A percentile compares a stretch with the other conserved stretches of the same genome.
Evolutionary conservation across 2,329 filamentous ascomycete genomes (phyloP).

Genomic region (Xylariales sp.): DNA sequence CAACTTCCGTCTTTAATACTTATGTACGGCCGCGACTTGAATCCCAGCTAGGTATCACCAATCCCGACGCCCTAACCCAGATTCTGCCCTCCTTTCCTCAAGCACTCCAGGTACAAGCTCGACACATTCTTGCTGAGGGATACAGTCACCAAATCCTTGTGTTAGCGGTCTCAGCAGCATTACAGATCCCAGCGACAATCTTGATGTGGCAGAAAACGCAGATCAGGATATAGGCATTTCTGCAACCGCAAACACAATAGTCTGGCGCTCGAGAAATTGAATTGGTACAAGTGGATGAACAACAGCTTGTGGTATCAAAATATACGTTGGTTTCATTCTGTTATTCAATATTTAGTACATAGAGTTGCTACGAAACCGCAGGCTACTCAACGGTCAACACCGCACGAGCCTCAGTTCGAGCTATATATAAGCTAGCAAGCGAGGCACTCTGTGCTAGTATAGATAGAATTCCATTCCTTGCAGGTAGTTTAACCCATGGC

Average conservation of each 20-base stretch:
- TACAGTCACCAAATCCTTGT: slow-evolving; percentile 42
- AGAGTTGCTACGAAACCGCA: too few relatives aligned
- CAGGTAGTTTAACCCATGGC: too few relatives aligned
- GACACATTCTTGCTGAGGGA: slow-evolving; percentile 30
- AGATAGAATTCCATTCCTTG: too few relatives aligned
- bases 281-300: background rate
- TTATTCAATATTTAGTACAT: too few relatives aligned
- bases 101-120: slow-evolving; percentile 28
- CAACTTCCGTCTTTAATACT: slow-evolving; percentile 40
- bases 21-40: slow-evolving; percentile 26
- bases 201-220: slow-evolving; percentile 42
- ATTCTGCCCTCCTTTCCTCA: slow-evolving; percentile 23
- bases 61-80: slow-evolving; percentile 14
- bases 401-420: too few relatives aligned
- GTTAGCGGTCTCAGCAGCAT: slow-evolving; percentile 35
- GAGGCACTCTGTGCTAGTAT: too few relatives aligned
- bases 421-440: too few relatives aligned
- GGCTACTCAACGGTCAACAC: too few relatives aligned
- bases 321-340: too few relatives aligned
- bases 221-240: slow-evolving; percentile 17
- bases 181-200: slow-evolving; percentile 37
- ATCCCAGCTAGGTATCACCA: slow-evolving; percentile 19
- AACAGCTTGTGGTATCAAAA: background rate
- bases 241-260: too few relatives aligned
- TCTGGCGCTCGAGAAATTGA: background rate